phyloP scores from a whole-genome alignment of 1,284 basidiomycete species.

The Ceratobasidium sp. region DNA sequence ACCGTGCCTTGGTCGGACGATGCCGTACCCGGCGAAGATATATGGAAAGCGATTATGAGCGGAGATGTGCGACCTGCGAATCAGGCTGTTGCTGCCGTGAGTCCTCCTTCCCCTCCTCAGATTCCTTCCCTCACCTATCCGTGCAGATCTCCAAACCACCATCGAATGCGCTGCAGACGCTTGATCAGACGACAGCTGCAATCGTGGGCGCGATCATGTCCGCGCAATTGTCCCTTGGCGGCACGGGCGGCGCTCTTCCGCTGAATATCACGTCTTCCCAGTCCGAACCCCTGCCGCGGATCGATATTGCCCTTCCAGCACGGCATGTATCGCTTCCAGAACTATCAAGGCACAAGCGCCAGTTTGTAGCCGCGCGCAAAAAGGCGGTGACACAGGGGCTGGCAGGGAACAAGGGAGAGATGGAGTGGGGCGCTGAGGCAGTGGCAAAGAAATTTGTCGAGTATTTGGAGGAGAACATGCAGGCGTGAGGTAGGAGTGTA shows the following conservation, averaged over 20 bases:
- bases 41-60: conserved; percentile 85
- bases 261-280: conserved; percentile 57
- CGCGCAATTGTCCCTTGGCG: conserved; percentile 62
- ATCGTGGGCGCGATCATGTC: conserved; percentile 76
- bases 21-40: conserved; percentile 72
- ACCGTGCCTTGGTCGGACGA: conserved; percentile 82
- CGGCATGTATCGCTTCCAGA: conserved; percentile 82
- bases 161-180: conserved; percentile 79
- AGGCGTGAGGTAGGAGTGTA: conserved; percentile 12
- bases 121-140: conserved; percentile 23
- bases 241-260: conserved; percentile 65
- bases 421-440: conserved; percentile 80
- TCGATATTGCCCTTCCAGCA: conserved; percentile 67
- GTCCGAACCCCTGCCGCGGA: conserved; percentile 51
- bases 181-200: conserved; percentile 75
- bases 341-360: conserved; percentile 85
- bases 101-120: conserved; percentile 52
- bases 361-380: conserved; percentile 87
- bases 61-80: conserved; percentile 88
- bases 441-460: conserved; percentile 78
- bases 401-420: conserved; percentile 73
- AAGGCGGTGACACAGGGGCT: conserved; percentile 87
- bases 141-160: conserved; percentile 78
- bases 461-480: conserved; percentile 80
- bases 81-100: conserved; percentile 81